phyloP scores from a whole-genome alignment of 2,329 filamentous ascomycete genomes.

The Cytospora paraplurivora region DNA sequence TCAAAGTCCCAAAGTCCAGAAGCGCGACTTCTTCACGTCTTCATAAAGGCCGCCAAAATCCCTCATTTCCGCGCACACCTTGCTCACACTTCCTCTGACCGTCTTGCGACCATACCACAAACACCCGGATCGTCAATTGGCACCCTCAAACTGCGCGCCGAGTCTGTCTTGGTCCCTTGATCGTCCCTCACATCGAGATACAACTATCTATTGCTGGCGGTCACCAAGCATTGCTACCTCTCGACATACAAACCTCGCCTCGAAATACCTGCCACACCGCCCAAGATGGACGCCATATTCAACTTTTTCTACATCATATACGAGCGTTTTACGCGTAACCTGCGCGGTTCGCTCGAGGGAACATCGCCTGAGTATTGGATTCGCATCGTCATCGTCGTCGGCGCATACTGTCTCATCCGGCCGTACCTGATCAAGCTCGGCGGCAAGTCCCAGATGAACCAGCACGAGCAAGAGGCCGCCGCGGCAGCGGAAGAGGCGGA shows the following conservation, averaged over 20 bases:
- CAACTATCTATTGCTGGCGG: neutral
- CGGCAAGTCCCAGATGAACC: slow-evolving; percentile 62
- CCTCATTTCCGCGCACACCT: slow-evolving; percentile 2
- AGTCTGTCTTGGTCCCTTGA: neutral
- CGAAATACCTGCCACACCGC: neutral
- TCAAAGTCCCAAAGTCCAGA: slow-evolving; percentile 12
- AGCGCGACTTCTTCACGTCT: slow-evolving; percentile 10
- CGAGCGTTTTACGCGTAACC: slow-evolving; percentile 50
- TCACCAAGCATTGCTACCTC: neutral
- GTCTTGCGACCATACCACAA: neutral
- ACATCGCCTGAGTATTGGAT: slow-evolving; percentile 61
- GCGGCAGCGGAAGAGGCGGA: slow-evolving; percentile 48
- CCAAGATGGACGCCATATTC: slow-evolving; percentile 35
- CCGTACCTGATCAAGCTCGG: slow-evolving; percentile 73
- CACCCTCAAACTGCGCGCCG: neutral
- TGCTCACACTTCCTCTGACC: neutral
- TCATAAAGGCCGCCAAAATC: slow-evolving; percentile 15
- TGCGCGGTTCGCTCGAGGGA: slow-evolving; percentile 50
- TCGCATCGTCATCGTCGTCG: slow-evolving; percentile 70
- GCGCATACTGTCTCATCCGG: slow-evolving; percentile 72
- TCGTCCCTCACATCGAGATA: neutral
- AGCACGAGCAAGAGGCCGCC: slow-evolving; percentile 63
- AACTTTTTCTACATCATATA: slow-evolving; percentile 33
- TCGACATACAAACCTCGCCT: neutral
- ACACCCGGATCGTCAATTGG: slow-evolving; percentile 7